Evolutionary conservation across 1,284 basidiomycete genomes (phyloP).

Genomic region (Flammula alnicola): DNA sequence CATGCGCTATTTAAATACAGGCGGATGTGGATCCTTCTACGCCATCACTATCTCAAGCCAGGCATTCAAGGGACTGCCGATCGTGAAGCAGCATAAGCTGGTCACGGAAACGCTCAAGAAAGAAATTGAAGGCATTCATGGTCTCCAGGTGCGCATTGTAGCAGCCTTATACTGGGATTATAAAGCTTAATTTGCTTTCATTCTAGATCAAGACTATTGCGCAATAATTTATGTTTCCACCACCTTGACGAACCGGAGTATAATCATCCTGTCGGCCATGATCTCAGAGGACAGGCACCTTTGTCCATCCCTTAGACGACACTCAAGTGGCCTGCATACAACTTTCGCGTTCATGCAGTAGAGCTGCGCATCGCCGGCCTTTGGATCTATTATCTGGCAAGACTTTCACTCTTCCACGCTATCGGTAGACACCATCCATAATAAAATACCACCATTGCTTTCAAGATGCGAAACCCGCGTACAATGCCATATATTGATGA

Average conservation of each 20-base stretch:
- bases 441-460: too few relatives aligned
- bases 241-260: not conserved
- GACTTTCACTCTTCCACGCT: too few relatives aligned
- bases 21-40: conserved; percentile 97
- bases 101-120: conserved; percentile 89
- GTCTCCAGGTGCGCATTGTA: conserved; percentile 78
- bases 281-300: too few relatives aligned
- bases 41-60: conserved; percentile 88
- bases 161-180: not conserved
- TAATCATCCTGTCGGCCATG: too few relatives aligned
- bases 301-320: too few relatives aligned
- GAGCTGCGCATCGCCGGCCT: too few relatives aligned
- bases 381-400: too few relatives aligned
- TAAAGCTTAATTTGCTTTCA: not conserved
- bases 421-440: too few relatives aligned
- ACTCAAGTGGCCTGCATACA: too few relatives aligned
- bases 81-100: conserved; percentile 92
- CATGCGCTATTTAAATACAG: conserved; percentile 44
- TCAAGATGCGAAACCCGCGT: too few relatives aligned
- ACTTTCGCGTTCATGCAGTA: too few relatives aligned
- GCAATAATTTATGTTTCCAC: conserved; percentile 21
- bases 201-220: conserved; percentile 45
- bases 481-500: too few relatives aligned
- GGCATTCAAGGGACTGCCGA: conserved; percentile 85
- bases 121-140: conserved; percentile 93